These are phyloP conservation scores for Salix koriyanagi DNA, from an alignment of 345 rosid species.

Conservation along the genomic window DNA sequence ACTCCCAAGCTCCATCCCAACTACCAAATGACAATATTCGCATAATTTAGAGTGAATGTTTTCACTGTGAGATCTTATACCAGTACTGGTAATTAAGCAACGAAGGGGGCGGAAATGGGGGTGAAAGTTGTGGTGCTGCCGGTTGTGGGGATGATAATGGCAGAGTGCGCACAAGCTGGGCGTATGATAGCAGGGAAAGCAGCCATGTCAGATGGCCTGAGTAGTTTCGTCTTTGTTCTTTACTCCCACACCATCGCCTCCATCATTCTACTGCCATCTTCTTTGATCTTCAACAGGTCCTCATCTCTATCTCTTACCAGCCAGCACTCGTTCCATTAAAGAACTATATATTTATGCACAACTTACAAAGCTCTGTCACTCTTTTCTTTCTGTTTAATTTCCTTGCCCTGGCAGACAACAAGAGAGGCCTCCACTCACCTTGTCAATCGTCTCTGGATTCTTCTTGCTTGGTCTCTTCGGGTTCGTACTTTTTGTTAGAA, in stretches of 20 bases:
- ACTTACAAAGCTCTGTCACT: not conserved
- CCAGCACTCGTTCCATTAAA: not conserved
- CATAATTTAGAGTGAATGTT: not conserved
- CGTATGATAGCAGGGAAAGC: constrained; percentile 32
- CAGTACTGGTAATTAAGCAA: not conserved
- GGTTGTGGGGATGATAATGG: constrained; percentile 43
- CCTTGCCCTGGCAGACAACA: constrained; percentile 28
- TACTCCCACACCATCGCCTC: constrained; percentile 38
- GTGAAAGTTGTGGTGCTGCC: not conserved
- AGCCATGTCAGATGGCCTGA: constrained; percentile 43
- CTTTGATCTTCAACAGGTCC: constrained; percentile 44
- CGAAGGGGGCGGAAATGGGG: not conserved
- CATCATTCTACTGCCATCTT: constrained; percentile 42
- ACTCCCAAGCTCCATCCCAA: too few relatives aligned
- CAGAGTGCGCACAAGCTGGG: constrained; percentile 29
- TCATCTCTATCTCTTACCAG: not conserved
- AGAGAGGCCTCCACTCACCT: constrained; percentile 19
- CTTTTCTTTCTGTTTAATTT: not conserved
- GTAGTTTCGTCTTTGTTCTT: constrained; percentile 41
- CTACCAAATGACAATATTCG: too few relatives aligned
- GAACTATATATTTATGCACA: not conserved
- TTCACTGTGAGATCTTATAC: not conserved
- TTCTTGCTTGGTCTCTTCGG: constrained; percentile 44
- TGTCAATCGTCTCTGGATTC: constrained; percentile 31
- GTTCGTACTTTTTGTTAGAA: constrained; percentile 16